Conservation (phyloP, 768 basidiomycete genomes). For the Leucosporidium scottii region DNA sequence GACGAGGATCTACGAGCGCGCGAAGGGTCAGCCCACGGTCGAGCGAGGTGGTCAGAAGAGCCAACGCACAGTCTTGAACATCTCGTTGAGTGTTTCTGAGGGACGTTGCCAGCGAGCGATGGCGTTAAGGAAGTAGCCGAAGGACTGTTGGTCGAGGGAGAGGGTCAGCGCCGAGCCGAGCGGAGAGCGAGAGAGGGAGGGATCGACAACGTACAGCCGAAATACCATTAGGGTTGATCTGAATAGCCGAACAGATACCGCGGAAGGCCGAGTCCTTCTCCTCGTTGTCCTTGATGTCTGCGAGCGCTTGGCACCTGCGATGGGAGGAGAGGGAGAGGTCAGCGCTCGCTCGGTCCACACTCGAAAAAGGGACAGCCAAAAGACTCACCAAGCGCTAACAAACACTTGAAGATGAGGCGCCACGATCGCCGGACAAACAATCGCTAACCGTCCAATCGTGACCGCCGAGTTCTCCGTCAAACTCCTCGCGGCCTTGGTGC, state of each 20-base stretch:
- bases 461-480: conserved; percentile 97
- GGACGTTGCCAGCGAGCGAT: conserved; percentile 92
- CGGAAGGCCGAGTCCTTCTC: conserved; percentile 99
- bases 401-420: conserved; percentile 53
- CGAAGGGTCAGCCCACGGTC: background rate
- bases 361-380: background rate
- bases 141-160: conserved; percentile 52
- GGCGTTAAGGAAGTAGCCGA: conserved; percentile 97
- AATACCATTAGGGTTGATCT: conserved; percentile 77
- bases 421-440: conserved; percentile 81
- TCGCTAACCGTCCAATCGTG: conserved; percentile 89
- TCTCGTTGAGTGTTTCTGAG: conserved; percentile 78
- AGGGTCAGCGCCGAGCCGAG: background rate
- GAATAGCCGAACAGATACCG: conserved; percentile 90
- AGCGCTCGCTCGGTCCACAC: background rate
- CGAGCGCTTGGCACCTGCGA: conserved; percentile 69
- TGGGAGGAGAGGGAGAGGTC: background rate
- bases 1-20: conserved; percentile 53
- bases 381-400: conserved; percentile 72
- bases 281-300: conserved; percentile 98
- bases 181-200: too few relatives aligned
- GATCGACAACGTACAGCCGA: conserved; percentile 10
- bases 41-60: background rate
- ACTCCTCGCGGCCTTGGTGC: conserved; percentile 85
- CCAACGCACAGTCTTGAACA: conserved; percentile 66